Evolutionary conservation across 192 early-diverging fungal genomes (phyloP), one percentile per base, ranked within the genome.

Genomic region (Gaertneriomyces semiglobifer): DNA sequence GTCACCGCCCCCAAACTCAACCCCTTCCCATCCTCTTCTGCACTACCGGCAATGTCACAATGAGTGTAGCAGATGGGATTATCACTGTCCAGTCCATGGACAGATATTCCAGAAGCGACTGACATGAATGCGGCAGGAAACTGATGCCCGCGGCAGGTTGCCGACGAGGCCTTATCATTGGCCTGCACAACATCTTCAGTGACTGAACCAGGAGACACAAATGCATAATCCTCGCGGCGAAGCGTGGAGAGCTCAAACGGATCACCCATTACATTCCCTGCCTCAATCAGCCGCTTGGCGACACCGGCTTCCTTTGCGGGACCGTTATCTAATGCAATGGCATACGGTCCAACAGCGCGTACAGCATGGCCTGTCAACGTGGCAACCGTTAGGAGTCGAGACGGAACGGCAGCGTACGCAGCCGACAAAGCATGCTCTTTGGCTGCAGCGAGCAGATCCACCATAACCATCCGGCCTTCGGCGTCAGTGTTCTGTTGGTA

Each of bases 391-490:
- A 89, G 89, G 14, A 93, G 71, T 25, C 77, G 69, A 0, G 82
- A 73, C 20, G 82, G 84, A 3, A 76, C 64, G n/a, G 73, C 75
- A 3, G 71, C 70, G 53, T 73, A 67, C 8, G 39, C 12, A 38
- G 55, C 54, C 48, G 54, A 12, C 14, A 73, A 52, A 5, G 75
- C 71, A 52, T 59, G 51, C 44, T 77, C 75, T 44, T 86, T 81
- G 4, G 84, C 86, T 54, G 89, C 25, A n/a, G 83, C 82, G 9
- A 74, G 58, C 12, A 74, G 63, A 47, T 76, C 74, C n/a, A 10
- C 8, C 65, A 94, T 91, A 59, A 93, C 89, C 81, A 93, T 88
- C 16, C 93, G 87, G 41, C 93, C 93, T 74, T 95, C 93, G 44
- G 92, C 93, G 71, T 95, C 93, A 1, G 93, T 94, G 77, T 94